These are phyloP conservation scores for Blastobotrys illinoisensis DNA, from an alignment of 1,139 yeast species.

Conservation along the genomic window DNA sequence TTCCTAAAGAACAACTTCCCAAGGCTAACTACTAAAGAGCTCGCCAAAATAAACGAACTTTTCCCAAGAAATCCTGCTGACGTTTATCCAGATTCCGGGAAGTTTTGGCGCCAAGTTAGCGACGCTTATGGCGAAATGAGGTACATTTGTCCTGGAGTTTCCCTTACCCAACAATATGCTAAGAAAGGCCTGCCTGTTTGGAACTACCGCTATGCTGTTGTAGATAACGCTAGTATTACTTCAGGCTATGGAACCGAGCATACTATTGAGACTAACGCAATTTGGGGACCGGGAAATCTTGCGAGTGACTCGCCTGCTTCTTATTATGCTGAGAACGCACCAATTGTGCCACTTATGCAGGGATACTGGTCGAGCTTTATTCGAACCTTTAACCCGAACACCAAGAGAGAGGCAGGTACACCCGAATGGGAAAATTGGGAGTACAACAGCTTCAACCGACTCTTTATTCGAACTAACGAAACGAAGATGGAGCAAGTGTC, in stretches of 20 bases:
- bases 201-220: conserved; percentile 10
- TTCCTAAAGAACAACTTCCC: conserved; percentile 7
- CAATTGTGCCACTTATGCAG: conserved; percentile 9
- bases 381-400: conserved; percentile 5
- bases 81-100: conserved; percentile 1
- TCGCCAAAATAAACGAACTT: conserved; percentile 2
- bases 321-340: conserved; percentile 6
- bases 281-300: conserved; percentile 8
- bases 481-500: conserved; percentile 10
- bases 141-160: conserved; percentile 9
- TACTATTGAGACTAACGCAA: conserved; percentile 5
- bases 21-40: neutral
- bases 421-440: conserved; percentile 9
- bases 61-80: conserved; percentile 5
- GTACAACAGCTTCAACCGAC: neutral
- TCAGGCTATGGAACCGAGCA: conserved; percentile 7
- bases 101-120: conserved; percentile 7
- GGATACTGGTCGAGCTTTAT: conserved; percentile 11
- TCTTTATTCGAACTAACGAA: conserved; percentile 7
- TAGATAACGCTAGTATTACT: conserved; percentile 2
- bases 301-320: conserved; percentile 4
- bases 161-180: conserved; percentile 5
- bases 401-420: neutral
- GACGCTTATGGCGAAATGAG: conserved; percentile 9
- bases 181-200: conserved; percentile 5